A percentile compares a stretch with the other conserved stretches of the same genome.
phyloP scores from a whole-genome alignment of 129 eudicot species.

The Scalesia atractyloides region DNA sequence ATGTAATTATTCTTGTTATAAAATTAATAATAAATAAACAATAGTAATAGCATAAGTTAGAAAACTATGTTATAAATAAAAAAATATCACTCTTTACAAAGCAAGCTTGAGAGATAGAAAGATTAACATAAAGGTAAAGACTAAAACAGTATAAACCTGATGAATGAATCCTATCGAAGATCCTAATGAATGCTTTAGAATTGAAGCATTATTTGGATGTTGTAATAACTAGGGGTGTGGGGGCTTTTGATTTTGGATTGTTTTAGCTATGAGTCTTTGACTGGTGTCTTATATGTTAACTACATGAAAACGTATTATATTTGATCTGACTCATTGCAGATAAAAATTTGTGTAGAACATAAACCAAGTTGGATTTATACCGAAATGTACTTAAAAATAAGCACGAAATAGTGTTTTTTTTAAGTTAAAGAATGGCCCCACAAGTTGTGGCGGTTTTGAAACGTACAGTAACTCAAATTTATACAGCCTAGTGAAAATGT shows the following conservation, averaged over 20 bases:
- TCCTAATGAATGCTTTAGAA: neutral
- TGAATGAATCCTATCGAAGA: neutral
- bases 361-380: too few relatives aligned
- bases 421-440: too few relatives aligned
- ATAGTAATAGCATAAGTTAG: neutral
- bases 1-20: neutral
- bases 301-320: too few relatives aligned
- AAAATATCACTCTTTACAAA: slow-evolving; percentile 15
- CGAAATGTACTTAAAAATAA: too few relatives aligned
- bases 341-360: too few relatives aligned
- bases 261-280: too few relatives aligned
- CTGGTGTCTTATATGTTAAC: slow-evolving; percentile 20
- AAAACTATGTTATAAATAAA: neutral
- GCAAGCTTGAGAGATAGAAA: slow-evolving; percentile 8
- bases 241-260: slow-evolving; percentile 8
- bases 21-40: neutral
- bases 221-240: slow-evolving; percentile 16
- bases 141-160: slow-evolving; percentile 10
- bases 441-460: too few relatives aligned
- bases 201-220: neutral
- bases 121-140: slow-evolving; percentile 13
- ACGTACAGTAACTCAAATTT: too few relatives aligned
- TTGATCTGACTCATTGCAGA: too few relatives aligned
- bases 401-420: too few relatives aligned
- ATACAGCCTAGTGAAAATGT: too few relatives aligned